phyloP scores from a whole-genome alignment of 2,329 filamentous ascomycete species.

The Penicillium sp. region DNA sequence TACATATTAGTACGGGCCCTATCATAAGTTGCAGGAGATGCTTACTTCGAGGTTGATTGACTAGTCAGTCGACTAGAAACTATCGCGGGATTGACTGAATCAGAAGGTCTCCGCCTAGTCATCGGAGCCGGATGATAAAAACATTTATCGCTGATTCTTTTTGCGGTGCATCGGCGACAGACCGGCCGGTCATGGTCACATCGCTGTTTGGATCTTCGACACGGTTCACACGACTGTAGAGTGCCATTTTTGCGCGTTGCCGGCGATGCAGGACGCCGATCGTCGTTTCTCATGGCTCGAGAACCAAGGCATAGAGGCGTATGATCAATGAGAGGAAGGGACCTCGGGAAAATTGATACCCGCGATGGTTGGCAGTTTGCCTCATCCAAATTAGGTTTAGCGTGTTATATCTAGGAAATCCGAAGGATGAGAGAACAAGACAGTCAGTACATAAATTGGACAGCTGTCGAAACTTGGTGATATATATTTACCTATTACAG shows the following conservation, averaged over 20 bases:
- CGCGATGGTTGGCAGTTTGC: neutral
- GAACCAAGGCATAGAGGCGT: neutral
- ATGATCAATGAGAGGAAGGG: neutral
- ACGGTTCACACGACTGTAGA: slow-evolving; percentile 33
- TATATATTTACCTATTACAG: neutral
- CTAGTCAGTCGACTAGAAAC: slow-evolving; percentile 14
- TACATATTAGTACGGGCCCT: slow-evolving; percentile 1
- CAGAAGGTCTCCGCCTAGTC: slow-evolving; percentile 24
- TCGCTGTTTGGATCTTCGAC: slow-evolving; percentile 32
- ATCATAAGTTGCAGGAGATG: neutral
- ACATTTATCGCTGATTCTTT: slow-evolving; percentile 25
- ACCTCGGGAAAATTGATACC: neutral
- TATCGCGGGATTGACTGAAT: slow-evolving; percentile 6
- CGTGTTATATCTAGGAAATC: neutral
- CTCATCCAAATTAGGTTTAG: slow-evolving; percentile 2
- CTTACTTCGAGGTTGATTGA: slow-evolving; percentile 22
- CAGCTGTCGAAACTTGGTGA: neutral
- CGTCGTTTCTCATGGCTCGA: slow-evolving; percentile 14
- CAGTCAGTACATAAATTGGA: neutral
- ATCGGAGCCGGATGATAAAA: slow-evolving; percentile 35
- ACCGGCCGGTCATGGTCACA: slow-evolving; percentile 31
- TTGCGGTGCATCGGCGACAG: slow-evolving; percentile 27
- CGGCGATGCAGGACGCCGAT: slow-evolving; percentile 18
- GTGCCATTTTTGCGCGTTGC: slow-evolving; percentile 31
- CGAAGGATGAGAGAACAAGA: neutral